Evolutionary conservation across 345 rosid genomes (phyloP), one percentile per base, ranked within the genome.

Genomic region (Raphanus sativus): DNA sequence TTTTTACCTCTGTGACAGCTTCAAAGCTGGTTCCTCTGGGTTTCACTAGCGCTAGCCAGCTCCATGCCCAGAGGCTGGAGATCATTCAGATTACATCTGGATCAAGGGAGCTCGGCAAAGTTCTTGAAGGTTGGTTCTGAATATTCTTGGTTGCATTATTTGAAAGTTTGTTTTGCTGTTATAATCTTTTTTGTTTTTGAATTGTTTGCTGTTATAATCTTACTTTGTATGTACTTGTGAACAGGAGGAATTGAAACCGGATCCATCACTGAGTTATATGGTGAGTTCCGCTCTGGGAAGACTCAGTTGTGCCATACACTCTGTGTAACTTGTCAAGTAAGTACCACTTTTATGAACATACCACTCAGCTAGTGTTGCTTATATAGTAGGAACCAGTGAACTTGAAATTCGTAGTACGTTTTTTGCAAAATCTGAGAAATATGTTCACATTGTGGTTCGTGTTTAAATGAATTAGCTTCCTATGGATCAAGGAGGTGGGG

Each of bases 401-500:
- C 67, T 56, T 55, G 13, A 52, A 6, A 30, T 13, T 34, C 26
- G 38, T 21, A 8, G 45, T 11, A 4, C 38, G 10, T 10, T 45
- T 36, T 71, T 45, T 5, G 15, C 32, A 24, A 26, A 77, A 8
- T 0, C 1, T 67, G 12, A 62, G 70, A 62, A 73, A 54, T 48
- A 24, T 73, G 62, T 72, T 62, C 2, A 73, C 59, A 9, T 26
- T 2, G 10, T 52, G 48, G 30, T 67, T 68, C n/a, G 29, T 9
- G 33, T 25, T 73, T 62, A 1, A 9, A 75, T 16, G 83, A 74
- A 74, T 82, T 88, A 90, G 98, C 97, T 92, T 83, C 99, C 97
- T 16, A 76, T 95, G 81, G 98, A 95, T 87, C 98, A 95, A 91
- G 98, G 99, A 66, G 99, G 98, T 0, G 97, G 98, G 15, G 98